phyloP scores from a whole-genome alignment of 345 rosid genomes.

The Linum usitatissimum region DNA sequence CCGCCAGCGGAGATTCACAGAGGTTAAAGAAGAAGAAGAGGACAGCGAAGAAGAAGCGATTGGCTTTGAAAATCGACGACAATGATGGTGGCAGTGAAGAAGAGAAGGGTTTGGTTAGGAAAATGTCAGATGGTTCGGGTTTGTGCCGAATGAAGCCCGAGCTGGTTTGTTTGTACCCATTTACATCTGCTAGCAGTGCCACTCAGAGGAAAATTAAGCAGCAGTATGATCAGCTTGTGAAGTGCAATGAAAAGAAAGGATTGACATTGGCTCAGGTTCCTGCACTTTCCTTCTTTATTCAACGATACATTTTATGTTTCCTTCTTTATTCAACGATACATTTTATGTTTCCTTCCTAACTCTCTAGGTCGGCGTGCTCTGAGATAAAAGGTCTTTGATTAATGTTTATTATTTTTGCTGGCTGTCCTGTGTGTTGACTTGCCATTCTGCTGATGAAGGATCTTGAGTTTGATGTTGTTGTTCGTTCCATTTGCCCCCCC shows the following conservation, averaged over 20 bases:
- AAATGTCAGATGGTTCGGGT: constrained; percentile 9
- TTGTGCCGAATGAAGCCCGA: constrained; percentile 37
- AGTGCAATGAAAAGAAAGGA: constrained; percentile 53
- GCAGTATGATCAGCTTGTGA: constrained; percentile 69
- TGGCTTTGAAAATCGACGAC: constrained; percentile 22
- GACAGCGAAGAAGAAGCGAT: constrained; percentile 20
- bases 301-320: background rate
- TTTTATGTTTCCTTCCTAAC: background rate
- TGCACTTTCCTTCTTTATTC: background rate
- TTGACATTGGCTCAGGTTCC: constrained; percentile 73
- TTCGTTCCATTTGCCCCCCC: too few species aligned
- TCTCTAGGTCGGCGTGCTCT: background rate
- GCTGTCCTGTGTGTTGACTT: background rate
- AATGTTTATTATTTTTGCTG: background rate
- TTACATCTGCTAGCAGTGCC: constrained; percentile 72
- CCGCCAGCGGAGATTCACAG: constrained; percentile 1
- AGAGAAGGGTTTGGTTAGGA: constrained; percentile 15
- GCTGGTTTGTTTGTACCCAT: constrained; percentile 63
- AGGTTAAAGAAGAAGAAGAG: constrained; percentile 40
- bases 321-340: too few species aligned
- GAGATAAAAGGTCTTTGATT: background rate
- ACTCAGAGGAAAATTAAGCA: constrained; percentile 93
- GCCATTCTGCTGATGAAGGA: background rate
- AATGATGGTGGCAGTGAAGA: constrained; percentile 22
- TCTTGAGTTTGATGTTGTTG: background rate